Percentiles rank a stretch among this genome's conserved stretches.
These are phyloP conservation scores for Myxozyma lipomycoides DNA, from an alignment of 805 yeast genomes.

Conservation along the genomic window DNA sequence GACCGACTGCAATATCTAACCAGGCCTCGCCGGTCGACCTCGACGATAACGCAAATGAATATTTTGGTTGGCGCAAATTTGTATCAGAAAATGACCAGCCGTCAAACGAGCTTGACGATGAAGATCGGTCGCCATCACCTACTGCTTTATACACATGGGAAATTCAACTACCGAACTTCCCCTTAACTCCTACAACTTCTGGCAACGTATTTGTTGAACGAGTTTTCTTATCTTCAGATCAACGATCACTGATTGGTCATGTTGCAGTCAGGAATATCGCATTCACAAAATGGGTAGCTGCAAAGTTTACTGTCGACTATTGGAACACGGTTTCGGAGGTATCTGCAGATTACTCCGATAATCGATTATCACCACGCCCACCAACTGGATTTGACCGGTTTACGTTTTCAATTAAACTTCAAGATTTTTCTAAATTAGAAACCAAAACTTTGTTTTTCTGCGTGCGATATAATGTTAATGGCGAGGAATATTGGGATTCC, in stretches of 20 bases:
- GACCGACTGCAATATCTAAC: constrained; percentile 73
- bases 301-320: constrained; percentile 69
- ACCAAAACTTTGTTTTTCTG: constrained; percentile 48
- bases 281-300: constrained; percentile 61
- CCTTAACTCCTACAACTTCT: constrained; percentile 1
- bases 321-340: constrained; percentile 76
- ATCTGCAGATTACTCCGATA: constrained; percentile 57
- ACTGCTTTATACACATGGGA: constrained; percentile 33
- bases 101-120: constrained; percentile 1
- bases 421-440: constrained; percentile 35
- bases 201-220: constrained; percentile 59
- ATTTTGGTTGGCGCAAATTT: constrained; percentile 29
- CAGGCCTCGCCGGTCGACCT: constrained; percentile 55
- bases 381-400: constrained; percentile 55
- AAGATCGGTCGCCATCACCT: constrained; percentile 6
- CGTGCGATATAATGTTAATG: constrained; percentile 49
- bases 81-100: constrained; percentile 6
- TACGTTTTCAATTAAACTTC: constrained; percentile 52
- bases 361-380: constrained; percentile 33
- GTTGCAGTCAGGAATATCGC: constrained; percentile 73
- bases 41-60: constrained; percentile 36
- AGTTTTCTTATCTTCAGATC: constrained; percentile 55
- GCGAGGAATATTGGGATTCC: constrained; percentile 73
- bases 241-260: constrained; percentile 60
- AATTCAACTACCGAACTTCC: constrained; percentile 36